phyloP scores from a whole-genome alignment of 2,329 filamentous ascomycete genomes.

The Botrytis cinerea region DNA sequence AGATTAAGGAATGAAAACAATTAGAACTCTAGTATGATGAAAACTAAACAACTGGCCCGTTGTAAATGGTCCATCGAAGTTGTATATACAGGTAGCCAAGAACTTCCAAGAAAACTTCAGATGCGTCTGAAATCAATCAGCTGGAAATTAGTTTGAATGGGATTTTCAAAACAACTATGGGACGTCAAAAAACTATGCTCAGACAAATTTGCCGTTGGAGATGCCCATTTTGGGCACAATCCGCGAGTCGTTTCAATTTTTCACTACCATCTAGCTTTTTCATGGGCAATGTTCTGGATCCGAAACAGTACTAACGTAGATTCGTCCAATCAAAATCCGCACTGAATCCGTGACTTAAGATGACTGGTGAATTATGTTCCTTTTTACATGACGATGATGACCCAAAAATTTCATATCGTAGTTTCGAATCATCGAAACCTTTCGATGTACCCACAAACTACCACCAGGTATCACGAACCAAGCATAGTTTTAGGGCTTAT shows the following conservation, averaged over 20 bases:
- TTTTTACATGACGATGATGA: not conserved
- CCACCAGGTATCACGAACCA: not conserved
- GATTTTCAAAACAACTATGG: conserved; percentile 9
- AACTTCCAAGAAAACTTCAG: conserved; percentile 16
- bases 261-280: not conserved
- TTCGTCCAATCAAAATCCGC: not conserved
- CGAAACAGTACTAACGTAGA: not conserved
- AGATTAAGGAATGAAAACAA: conserved; percentile 11
- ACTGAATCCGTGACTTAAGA: not conserved
- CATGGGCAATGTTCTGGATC: not conserved
- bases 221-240: conserved; percentile 2
- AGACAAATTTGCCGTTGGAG: not conserved
- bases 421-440: not conserved
- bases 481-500: not conserved
- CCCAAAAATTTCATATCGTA: not conserved
- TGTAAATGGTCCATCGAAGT: not conserved
- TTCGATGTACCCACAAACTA: not conserved
- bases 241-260: conserved; percentile 5
- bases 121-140: not conserved
- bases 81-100: conserved; percentile 22
- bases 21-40: not conserved
- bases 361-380: not conserved
- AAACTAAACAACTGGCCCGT: not conserved
- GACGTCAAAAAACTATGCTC: conserved; percentile 14
- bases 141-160: not conserved